Conservation (phyloP, 768 basidiomycete genomes). For the Suillus tomentosus region DNA sequence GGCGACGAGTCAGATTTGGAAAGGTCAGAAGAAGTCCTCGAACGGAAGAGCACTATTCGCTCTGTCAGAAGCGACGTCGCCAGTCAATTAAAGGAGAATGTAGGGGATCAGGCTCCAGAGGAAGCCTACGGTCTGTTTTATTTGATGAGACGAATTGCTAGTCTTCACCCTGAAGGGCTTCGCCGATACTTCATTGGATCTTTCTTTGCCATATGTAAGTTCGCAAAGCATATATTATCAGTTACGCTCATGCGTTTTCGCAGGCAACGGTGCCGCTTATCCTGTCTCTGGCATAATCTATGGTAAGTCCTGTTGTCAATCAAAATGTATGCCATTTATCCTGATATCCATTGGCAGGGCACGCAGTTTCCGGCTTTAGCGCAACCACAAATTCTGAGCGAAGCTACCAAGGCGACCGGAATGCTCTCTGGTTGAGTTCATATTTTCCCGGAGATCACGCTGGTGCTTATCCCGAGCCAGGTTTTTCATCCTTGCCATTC, state of each 20-base stretch:
- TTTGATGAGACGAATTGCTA: conserved; percentile 40
- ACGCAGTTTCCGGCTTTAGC: conserved; percentile 15
- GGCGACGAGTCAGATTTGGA: conserved; percentile 20
- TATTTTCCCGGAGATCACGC: conserved; percentile 29
- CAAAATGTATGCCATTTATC: neutral
- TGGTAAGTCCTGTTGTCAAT: conserved; percentile 24
- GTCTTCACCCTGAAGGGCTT: conserved; percentile 41
- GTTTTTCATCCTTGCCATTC: conserved; percentile 39
- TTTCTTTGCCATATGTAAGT: conserved; percentile 33
- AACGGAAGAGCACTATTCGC: conserved; percentile 24
- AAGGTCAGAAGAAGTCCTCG: conserved; percentile 35
- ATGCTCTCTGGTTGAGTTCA: conserved; percentile 20
- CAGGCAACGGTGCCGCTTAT: conserved; percentile 28
- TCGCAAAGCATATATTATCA: neutral
- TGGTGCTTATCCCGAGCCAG: conserved; percentile 32
- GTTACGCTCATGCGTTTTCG: neutral
- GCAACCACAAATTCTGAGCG: conserved; percentile 1
- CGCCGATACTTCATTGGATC: conserved; percentile 38
- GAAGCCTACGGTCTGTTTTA: conserved; percentile 31
- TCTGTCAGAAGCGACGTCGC: conserved; percentile 20
- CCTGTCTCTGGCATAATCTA: conserved; percentile 36
- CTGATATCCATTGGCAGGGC: neutral
- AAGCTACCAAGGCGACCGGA: neutral
- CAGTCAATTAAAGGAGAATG: neutral
- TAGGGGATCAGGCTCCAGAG: neutral